These are phyloP conservation scores for Chenopodium formosanum DNA, from an alignment of 148 eudicot species.

Conservation along the genomic window DNA sequence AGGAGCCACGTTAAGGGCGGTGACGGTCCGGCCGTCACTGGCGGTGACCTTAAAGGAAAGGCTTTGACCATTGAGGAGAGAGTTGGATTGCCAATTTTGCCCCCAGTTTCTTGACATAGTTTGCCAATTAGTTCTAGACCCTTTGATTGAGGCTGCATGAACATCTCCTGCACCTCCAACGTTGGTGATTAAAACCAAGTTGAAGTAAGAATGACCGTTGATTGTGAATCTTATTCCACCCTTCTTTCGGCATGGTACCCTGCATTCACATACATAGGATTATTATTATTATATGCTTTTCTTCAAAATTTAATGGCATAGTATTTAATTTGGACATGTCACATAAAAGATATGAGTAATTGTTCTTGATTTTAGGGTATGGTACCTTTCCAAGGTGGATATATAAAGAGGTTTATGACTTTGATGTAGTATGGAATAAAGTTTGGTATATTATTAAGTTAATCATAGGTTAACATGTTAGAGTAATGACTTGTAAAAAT, in stretches of 20 bases:
- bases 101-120: slow-evolving; percentile 87
- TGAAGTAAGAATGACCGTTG: slow-evolving; percentile 84
- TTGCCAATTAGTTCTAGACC: slow-evolving; percentile 59
- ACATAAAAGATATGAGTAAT: not conserved
- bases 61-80: slow-evolving; percentile 50
- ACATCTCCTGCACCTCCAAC: slow-evolving; percentile 88
- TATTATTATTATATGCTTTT: not conserved
- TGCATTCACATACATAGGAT: slow-evolving; percentile 22
- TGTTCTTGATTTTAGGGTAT: not conserved
- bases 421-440: not conserved
- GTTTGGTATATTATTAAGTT: not conserved
- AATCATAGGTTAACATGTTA: no score
- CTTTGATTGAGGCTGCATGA: slow-evolving; percentile 60
- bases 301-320: not conserved
- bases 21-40: slow-evolving; percentile 56
- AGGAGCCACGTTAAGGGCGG: slow-evolving; percentile 59
- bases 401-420: not conserved
- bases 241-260: slow-evolving; percentile 64
- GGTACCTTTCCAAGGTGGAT: slow-evolving; percentile 1
- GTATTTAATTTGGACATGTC: not conserved
- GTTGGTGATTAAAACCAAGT: slow-evolving; percentile 68
- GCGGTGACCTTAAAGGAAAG: slow-evolving; percentile 77
- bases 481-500: no score
- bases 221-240: slow-evolving; percentile 79
- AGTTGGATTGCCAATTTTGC: slow-evolving; percentile 78